Evolutionary conservation across 1,284 basidiomycete species (phyloP), one percentile per base, ranked within the genome.

Genomic region (Leucoagaricus sp.): DNA sequence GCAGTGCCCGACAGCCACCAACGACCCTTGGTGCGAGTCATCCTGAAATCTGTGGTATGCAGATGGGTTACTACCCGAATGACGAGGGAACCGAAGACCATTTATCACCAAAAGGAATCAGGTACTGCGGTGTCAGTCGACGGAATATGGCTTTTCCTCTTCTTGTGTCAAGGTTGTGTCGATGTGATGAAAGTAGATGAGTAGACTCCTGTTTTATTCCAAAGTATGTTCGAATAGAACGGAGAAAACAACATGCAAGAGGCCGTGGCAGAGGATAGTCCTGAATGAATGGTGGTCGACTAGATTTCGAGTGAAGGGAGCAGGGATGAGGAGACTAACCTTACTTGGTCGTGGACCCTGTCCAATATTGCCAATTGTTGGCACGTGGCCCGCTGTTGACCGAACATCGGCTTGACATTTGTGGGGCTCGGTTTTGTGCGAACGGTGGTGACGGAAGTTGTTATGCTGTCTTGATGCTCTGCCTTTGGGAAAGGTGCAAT

Each of bases 51-150:
- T 9, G 15, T 15, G 36, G 4, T 4, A 38, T 38, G n/a, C n/a
- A n/a, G n/a, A 42, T 25, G 25, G n/a, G 41, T 46, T 46, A 28
- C 28, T 28, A 47, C 46, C 46, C 31, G 46, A 31, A 48, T 17
- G 42, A 45, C n/a, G 42, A 45, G 28, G 46, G 46, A 48, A 31
- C 46, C 46, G 46, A 48, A 48, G n/a, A 26, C 28, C 17, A 21
- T 6, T 21, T 7, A 34, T 29, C 19, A 29, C 28, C 17, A 26
- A 29, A 33, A 31, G 25, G 44, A n/a, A 28, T 19, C 46, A 33
- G 45, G 28, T 47, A 45, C 28, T 19, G 21, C 28, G 3, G 21
- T 21, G 17, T 41, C 10, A 41, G 26, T 29, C 3, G 8, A 41
- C 38, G 38, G 26, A 29, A 25, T 26, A 41, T 17, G 49, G 21